These are phyloP conservation scores for Wickerhamiella siamensis DNA, from an alignment of 805 yeast species.

Conservation along the genomic window DNA sequence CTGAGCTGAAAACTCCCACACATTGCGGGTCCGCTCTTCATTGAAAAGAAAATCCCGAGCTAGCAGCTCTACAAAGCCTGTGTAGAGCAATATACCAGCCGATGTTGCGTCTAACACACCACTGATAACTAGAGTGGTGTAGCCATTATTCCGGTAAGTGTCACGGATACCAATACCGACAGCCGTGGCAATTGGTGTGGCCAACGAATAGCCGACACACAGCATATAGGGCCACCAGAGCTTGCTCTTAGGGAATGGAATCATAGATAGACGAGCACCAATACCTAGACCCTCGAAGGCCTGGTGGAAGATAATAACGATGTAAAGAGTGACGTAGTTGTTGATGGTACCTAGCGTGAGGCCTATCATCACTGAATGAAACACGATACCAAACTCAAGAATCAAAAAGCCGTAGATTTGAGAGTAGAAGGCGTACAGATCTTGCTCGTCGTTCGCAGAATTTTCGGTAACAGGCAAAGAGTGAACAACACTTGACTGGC, in stretches of 20 bases:
- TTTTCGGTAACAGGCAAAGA: conserved; percentile 25
- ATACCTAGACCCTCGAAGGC: conserved; percentile 62
- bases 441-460: neutral
- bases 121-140: conserved; percentile 36
- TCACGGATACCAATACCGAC: conserved; percentile 53
- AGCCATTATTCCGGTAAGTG: conserved; percentile 38
- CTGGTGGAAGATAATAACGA: conserved; percentile 55
- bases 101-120: conserved; percentile 55
- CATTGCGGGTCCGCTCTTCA: conserved; percentile 28
- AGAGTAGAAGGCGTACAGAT: conserved; percentile 9
- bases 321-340: conserved; percentile 44
- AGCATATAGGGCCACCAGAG: conserved; percentile 37
- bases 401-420: conserved; percentile 34
- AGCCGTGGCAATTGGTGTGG: conserved; percentile 53
- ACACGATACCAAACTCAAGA: conserved; percentile 53
- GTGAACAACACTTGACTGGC: conserved; percentile 15
- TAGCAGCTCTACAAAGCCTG: conserved; percentile 54
- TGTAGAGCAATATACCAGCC: conserved; percentile 51
- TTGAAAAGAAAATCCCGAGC: conserved; percentile 50
- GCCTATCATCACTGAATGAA: conserved; percentile 60
- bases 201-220: conserved; percentile 35
- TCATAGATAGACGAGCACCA: conserved; percentile 48
- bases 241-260: conserved; percentile 34
- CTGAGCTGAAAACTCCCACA: conserved; percentile 28
- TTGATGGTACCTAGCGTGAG: conserved; percentile 41